phyloP scores from a whole-genome alignment of 2,329 filamentous ascomycete genomes.

The Stachybotrys chlorohalonatus region DNA sequence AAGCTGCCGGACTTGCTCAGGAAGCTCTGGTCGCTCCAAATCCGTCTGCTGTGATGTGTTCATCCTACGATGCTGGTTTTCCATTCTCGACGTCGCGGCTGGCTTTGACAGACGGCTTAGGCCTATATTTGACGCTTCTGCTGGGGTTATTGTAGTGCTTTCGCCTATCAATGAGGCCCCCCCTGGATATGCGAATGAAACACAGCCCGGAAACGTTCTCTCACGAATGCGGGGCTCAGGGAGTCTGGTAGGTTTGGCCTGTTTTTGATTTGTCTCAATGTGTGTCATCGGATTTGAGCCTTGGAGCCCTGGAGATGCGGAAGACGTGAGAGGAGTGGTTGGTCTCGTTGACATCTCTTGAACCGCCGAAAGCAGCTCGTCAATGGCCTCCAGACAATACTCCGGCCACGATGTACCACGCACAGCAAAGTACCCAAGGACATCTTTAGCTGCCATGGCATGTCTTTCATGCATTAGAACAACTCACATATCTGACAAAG shows the following conservation, averaged over 20 bases:
- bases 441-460: conserved; percentile 17
- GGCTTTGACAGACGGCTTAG: not conserved
- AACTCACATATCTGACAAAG: not conserved
- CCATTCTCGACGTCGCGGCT: not conserved
- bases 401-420: conserved; percentile 23
- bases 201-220: not conserved
- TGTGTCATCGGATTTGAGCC: not conserved
- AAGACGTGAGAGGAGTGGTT: not conserved
- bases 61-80: not conserved
- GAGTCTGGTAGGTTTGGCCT: not conserved
- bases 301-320: not conserved
- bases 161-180: not conserved
- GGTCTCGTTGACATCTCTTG: conserved; percentile 12
- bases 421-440: conserved; percentile 15
- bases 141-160: not conserved
- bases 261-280: not conserved
- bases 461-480: conserved; percentile 10
- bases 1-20: not conserved
- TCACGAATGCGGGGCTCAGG: not conserved
- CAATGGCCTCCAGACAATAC: conserved; percentile 20
- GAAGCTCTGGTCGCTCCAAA: not conserved
- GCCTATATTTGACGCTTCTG: not conserved
- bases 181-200: not conserved
- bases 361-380: conserved; percentile 19
- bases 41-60: not conserved